Evolutionary conservation across 1,139 yeast genomes (phyloP).

Genomic region (Yamadazyma pseudoaaseri): DNA sequence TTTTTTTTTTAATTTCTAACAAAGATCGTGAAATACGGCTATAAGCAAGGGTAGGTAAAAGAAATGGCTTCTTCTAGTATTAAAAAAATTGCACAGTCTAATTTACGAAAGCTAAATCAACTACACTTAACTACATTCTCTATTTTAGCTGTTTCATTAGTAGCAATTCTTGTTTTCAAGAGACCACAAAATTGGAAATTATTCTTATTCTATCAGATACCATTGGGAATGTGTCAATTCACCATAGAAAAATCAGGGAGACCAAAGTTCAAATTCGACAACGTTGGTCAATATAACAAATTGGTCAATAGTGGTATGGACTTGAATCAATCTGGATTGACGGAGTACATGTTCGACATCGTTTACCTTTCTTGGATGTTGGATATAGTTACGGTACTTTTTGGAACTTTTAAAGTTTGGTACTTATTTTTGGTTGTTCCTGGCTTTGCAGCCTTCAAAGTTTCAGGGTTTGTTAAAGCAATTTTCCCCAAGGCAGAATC

Average conservation of each 20-base stretch:
- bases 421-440: slow-evolving; percentile 46
- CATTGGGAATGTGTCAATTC: slow-evolving; percentile 55
- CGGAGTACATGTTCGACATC: slow-evolving; percentile 76
- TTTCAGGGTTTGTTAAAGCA: slow-evolving; percentile 21
- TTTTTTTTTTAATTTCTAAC: too few relatives aligned
- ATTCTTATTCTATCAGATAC: slow-evolving; percentile 55
- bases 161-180: slow-evolving; percentile 40
- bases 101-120: slow-evolving; percentile 51
- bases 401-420: slow-evolving; percentile 66
- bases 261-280: slow-evolving; percentile 48
- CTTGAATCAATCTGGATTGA: slow-evolving; percentile 62
- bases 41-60: neutral
- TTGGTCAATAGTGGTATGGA: slow-evolving; percentile 64
- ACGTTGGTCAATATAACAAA: slow-evolving; percentile 31
- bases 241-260: slow-evolving; percentile 65
- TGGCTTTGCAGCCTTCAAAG: slow-evolving; percentile 57
- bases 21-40: too few relatives aligned
- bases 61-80: slow-evolving; percentile 48
- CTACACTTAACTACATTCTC: slow-evolving; percentile 50
- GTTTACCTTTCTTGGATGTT: slow-evolving; percentile 68
- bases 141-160: slow-evolving; percentile 32
- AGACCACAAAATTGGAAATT: slow-evolving; percentile 57
- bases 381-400: slow-evolving; percentile 51
- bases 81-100: slow-evolving; percentile 67
- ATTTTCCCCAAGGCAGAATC: slow-evolving; percentile 10